phyloP scores from a whole-genome alignment of 139 green algal species.

The Chlamydomonas asymmetrica region DNA sequence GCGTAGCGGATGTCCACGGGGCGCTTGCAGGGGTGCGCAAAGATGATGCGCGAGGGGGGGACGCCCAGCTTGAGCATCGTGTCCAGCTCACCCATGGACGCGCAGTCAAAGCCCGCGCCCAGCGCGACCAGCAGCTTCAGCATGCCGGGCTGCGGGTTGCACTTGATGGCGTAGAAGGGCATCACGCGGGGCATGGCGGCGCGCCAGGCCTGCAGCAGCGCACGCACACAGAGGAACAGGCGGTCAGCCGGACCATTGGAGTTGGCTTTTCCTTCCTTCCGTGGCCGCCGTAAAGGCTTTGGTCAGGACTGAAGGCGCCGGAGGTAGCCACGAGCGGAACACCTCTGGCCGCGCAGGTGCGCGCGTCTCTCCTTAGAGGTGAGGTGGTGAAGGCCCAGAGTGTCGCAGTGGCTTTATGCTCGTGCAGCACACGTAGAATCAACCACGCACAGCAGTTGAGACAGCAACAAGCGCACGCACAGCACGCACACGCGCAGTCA shows the following conservation, averaged over 20 bases:
- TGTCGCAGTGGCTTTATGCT: too few relatives aligned
- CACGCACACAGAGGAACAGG: not conserved
- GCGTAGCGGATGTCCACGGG: constrained; percentile 68
- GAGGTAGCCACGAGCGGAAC: not conserved
- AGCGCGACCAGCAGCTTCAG: constrained; percentile 73
- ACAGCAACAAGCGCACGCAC: too few relatives aligned
- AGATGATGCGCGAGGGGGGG: constrained; percentile 76
- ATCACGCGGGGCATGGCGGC: constrained; percentile 73
- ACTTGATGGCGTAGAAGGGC: constrained; percentile 93
- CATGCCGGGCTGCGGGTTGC: constrained; percentile 80
- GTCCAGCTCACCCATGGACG: constrained; percentile 75
- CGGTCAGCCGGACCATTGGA: not conserved
- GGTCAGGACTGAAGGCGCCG: not conserved
- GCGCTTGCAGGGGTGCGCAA: constrained; percentile 90
- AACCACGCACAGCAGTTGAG: too few relatives aligned
- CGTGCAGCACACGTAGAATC: too few relatives aligned
- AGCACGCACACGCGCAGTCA: too few relatives aligned
- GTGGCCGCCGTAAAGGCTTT: not conserved
- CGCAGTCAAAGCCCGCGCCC: constrained; percentile 92
- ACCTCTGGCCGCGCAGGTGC: constrained; percentile 2
- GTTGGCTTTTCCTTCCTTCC: not conserved
- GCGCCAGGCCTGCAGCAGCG: constrained; percentile 28
- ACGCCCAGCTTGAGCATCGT: constrained; percentile 70
- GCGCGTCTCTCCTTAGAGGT: not conserved
- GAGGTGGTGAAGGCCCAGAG: too few relatives aligned